A percentile compares a stretch with the other conserved stretches of the same genome.
Conservation (phyloP, 768 basidiomycete species). For the Krasilnikovozyma curviuscula region DNA sequence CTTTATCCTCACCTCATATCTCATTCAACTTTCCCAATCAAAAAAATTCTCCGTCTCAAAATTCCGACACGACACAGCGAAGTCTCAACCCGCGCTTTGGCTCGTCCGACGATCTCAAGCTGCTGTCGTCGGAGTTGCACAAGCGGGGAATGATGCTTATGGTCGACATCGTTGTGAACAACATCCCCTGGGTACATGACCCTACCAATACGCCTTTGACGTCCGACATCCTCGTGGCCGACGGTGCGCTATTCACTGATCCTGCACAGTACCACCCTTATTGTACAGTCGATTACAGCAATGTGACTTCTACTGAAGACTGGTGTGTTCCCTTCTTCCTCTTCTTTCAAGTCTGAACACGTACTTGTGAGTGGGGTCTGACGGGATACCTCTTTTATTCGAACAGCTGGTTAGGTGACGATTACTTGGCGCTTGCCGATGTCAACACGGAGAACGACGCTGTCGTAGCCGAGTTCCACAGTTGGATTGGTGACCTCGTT, state of each 20-base stretch:
- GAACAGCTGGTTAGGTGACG: constrained; percentile 57
- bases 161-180: constrained; percentile 71
- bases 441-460: constrained; percentile 50
- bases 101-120: constrained; percentile 48
- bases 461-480: constrained; percentile 43
- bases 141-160: constrained; percentile 54
- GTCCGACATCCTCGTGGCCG: constrained; percentile 31
- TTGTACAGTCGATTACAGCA: constrained; percentile 51
- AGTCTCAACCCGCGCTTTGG: constrained; percentile 51
- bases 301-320: constrained; percentile 46
- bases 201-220: constrained; percentile 39
- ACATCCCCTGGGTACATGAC: constrained; percentile 35
- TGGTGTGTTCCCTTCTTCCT: constrained; percentile 19
- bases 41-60: too few species aligned
- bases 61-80: constrained; percentile 6
- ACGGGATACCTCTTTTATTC: neutral
- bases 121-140: constrained; percentile 47
- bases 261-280: constrained; percentile 44
- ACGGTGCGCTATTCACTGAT: constrained; percentile 14
- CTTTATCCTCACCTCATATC: too few species aligned
- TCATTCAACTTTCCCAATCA: too few species aligned
- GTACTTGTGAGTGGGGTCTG: neutral
- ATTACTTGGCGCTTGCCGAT: constrained; percentile 52
- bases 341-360: neutral
- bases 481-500: constrained; percentile 52